Percentiles rank a stretch among this genome's conserved stretches.
phyloP scores from a whole-genome alignment of 2,329 filamentous ascomycete species.

The Sarocladium strictum region DNA sequence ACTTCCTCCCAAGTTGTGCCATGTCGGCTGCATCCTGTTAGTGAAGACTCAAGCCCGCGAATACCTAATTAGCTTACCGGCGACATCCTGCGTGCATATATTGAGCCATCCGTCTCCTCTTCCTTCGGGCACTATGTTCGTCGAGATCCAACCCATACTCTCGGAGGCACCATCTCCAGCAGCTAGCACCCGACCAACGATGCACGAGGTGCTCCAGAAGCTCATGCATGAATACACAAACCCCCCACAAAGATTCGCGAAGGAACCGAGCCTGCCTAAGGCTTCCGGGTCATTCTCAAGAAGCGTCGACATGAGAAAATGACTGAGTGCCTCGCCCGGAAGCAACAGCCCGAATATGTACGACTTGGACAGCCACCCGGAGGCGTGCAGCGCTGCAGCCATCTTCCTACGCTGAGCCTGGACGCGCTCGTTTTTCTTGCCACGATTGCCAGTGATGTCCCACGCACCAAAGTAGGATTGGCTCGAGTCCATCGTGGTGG shows the following conservation, averaged over 20 bases:
- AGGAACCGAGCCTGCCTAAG: conserved; percentile 50
- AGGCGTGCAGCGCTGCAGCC: conserved; percentile 50
- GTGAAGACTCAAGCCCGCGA: neutral
- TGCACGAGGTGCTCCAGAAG: conserved; percentile 63
- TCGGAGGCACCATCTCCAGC: conserved; percentile 56
- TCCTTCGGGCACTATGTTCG: conserved; percentile 47
- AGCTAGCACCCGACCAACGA: conserved; percentile 59
- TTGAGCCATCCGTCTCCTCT: conserved; percentile 53
- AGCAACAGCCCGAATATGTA: conserved; percentile 61
- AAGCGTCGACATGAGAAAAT: conserved; percentile 60
- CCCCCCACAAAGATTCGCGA: conserved; percentile 57
- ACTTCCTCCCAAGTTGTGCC: conserved; percentile 45
- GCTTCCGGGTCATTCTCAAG: conserved; percentile 59
- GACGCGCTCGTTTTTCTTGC: conserved; percentile 22
- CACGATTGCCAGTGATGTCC: conserved; percentile 27
- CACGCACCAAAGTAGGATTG: conserved; percentile 43
- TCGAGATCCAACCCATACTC: conserved; percentile 65
- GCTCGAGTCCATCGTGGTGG: conserved; percentile 23
- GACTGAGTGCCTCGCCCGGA: conserved; percentile 56
- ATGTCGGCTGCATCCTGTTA: conserved; percentile 36
- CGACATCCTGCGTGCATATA: conserved; percentile 48
- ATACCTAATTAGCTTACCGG: conserved; percentile 32
- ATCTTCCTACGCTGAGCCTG: conserved; percentile 46
- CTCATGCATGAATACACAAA: conserved; percentile 59
- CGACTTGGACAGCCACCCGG: conserved; percentile 63